Evolutionary conservation across 2,329 filamentous ascomycete genomes (phyloP).

Genomic region (Tothia fuscella): DNA sequence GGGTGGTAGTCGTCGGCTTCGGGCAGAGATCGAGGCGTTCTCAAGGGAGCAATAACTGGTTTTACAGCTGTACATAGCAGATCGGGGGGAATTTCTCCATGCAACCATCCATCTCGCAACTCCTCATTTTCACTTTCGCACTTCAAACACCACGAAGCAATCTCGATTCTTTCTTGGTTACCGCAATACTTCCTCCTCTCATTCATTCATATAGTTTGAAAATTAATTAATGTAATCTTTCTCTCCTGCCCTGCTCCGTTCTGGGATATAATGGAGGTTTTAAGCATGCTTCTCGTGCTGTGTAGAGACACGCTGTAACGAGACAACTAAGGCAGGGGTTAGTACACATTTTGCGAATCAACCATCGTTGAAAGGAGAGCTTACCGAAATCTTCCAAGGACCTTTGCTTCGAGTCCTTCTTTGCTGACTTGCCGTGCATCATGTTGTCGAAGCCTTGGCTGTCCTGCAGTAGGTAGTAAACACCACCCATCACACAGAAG

Average conservation of each 20-base stretch:
- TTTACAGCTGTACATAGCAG: too few species aligned
- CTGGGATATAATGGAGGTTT: constrained; percentile 13
- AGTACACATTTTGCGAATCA: constrained; percentile 24
- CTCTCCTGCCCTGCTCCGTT: neutral
- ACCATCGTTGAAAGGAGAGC: constrained; percentile 23
- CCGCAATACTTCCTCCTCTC: too few species aligned
- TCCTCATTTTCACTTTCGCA: too few species aligned
- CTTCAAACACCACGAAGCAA: too few species aligned
- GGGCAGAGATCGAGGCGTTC: too few species aligned
- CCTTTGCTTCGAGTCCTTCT: constrained; percentile 71
- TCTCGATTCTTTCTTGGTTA: too few species aligned
- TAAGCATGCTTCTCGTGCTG: constrained; percentile 84
- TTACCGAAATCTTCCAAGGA: constrained; percentile 82
- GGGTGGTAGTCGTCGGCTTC: too few species aligned
- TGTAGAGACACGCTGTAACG: constrained; percentile 78
- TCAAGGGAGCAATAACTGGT: too few species aligned
- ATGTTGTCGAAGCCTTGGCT: constrained; percentile 77
- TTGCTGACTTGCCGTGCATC: constrained; percentile 80
- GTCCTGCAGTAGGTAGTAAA: constrained; percentile 73
- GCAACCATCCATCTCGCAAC: too few species aligned
- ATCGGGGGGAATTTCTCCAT: too few species aligned
- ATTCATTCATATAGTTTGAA: too few species aligned
- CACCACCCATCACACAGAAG: constrained; percentile 69
- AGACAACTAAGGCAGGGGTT: constrained; percentile 56
- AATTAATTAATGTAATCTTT: neutral